Percentiles rank a stretch among this genome's conserved stretches.
phyloP scores from a whole-genome alignment of 495 filamentous ascomycete genomes.

The Alectoria sarmentosa region DNA sequence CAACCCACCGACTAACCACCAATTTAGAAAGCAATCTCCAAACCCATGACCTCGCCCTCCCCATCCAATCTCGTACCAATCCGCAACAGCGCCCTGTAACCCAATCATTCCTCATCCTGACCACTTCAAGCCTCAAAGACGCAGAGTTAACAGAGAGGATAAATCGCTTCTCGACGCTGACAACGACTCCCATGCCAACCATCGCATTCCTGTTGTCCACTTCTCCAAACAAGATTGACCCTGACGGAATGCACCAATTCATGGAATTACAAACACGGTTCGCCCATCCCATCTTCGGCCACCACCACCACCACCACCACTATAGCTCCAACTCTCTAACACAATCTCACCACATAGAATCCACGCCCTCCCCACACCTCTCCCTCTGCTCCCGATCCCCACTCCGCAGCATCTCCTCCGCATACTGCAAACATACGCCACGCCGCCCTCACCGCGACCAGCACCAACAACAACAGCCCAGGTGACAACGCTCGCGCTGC shows the following conservation, averaged over 20 bases:
- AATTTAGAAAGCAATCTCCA: conserved; percentile 42
- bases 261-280: conserved; percentile 30
- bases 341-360: not conserved
- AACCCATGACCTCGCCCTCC: conserved; percentile 50
- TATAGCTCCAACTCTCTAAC: not conserved
- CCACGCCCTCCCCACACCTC: conserved; percentile 13
- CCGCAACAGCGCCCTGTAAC: conserved; percentile 30
- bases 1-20: conserved; percentile 15
- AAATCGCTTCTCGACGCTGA: conserved; percentile 40
- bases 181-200: conserved; percentile 36
- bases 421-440: conserved; percentile 29
- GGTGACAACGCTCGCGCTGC: conserved; percentile 27
- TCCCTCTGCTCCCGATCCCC: conserved; percentile 33
- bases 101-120: conserved; percentile 50
- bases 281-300: no score
- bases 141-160: conserved; percentile 37
- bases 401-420: conserved; percentile 27
- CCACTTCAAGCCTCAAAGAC: conserved; percentile 37
- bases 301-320: not conserved
- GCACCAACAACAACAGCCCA: conserved; percentile 13
- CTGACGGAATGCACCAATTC: conserved; percentile 26
- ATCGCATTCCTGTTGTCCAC: conserved; percentile 49
- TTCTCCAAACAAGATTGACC: conserved; percentile 21
- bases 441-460: conserved; percentile 17
- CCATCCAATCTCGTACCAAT: conserved; percentile 21